A percentile compares a stretch with the other conserved stretches of the same genome.
Conservation (phyloP, 768 basidiomycete genomes). For the Lactarius tabidus region DNA sequence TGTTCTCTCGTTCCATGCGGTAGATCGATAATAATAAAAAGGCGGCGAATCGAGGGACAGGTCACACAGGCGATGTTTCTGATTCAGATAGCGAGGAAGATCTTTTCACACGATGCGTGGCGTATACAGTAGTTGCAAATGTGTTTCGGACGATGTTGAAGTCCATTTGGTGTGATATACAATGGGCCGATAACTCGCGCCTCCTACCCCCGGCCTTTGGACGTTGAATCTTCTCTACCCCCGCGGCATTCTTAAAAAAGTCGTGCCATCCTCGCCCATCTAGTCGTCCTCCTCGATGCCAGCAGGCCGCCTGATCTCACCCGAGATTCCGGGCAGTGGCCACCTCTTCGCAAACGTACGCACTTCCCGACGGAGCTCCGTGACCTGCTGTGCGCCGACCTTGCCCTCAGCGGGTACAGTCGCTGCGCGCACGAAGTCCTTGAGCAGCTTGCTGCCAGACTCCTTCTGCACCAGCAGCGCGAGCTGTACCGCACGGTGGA, state of each 20-base stretch:
- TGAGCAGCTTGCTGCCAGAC: conserved; percentile 89
- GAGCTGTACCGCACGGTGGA: conserved; percentile 93
- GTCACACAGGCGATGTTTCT: not conserved
- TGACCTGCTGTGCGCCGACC: conserved; percentile 66
- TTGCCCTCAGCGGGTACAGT: conserved; percentile 63
- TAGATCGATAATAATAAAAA: conserved; percentile 5
- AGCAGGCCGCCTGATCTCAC: conserved; percentile 47
- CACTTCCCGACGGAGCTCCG: conserved; percentile 76
- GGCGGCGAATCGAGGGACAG: not conserved
- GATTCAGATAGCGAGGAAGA: not conserved
- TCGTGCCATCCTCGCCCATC: not conserved
- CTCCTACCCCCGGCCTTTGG: not conserved
- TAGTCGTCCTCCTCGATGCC: conserved; percentile 56
- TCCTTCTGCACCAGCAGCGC: conserved; percentile 88
- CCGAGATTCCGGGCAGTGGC: conserved; percentile 85
- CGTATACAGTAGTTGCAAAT: not conserved
- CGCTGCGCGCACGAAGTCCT: conserved; percentile 90
- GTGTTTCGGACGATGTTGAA: conserved; percentile 26
- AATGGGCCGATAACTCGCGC: not conserved
- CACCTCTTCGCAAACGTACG: conserved; percentile 74
- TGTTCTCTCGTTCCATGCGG: not conserved
- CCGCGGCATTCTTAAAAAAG: not conserved
- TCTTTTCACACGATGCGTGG: not conserved
- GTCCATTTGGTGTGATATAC: conserved; percentile 19
- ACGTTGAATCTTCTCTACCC: conserved; percentile 26